Evolutionary conservation across 108 stramenopile genomes (phyloP).

Genomic region (Cyclotella sp.): DNA sequence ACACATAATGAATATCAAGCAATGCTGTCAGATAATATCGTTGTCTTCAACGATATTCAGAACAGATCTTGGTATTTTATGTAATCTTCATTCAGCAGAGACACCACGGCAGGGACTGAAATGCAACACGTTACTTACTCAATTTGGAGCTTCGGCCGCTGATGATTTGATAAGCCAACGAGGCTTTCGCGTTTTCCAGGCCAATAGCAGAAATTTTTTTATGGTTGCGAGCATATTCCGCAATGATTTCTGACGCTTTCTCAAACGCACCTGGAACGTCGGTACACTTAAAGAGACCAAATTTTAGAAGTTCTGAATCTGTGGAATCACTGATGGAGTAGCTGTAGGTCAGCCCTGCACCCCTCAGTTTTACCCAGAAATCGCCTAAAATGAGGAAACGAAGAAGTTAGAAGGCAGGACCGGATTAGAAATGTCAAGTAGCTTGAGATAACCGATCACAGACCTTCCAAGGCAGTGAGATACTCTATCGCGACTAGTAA

Average conservation of each 20-base stretch:
- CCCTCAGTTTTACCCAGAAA: constrained; percentile 59
- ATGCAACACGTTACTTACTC: constrained; percentile 24
- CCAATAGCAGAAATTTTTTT: constrained; percentile 30
- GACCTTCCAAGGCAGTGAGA: constrained; percentile 53
- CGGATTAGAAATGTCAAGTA: neutral
- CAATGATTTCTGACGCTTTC: constrained; percentile 47
- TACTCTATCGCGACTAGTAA: constrained; percentile 58
- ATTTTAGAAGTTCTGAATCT: constrained; percentile 40
- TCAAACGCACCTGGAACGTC: constrained; percentile 49
- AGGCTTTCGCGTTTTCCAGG: constrained; percentile 53
- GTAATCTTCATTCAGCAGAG: constrained; percentile 41
- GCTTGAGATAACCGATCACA: neutral
- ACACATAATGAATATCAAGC: neutral
- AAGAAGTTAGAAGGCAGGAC: neutral
- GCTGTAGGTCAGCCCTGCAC: constrained; percentile 53
- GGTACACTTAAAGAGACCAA: constrained; percentile 51
- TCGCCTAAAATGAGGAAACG: constrained; percentile 12
- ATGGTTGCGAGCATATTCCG: constrained; percentile 45
- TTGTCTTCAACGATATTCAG: constrained; percentile 33
- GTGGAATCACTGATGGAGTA: constrained; percentile 47
- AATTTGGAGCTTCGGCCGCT: constrained; percentile 46
- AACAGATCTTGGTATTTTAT: constrained; percentile 46
- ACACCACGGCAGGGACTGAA: neutral
- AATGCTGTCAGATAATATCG: constrained; percentile 19
- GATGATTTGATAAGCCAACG: constrained; percentile 52